A percentile compares a stretch with the other conserved stretches of the same genome.
Conservation (phyloP, 495 filamentous ascomycete genomes). For the Podospora pseudopauciseta region DNA sequence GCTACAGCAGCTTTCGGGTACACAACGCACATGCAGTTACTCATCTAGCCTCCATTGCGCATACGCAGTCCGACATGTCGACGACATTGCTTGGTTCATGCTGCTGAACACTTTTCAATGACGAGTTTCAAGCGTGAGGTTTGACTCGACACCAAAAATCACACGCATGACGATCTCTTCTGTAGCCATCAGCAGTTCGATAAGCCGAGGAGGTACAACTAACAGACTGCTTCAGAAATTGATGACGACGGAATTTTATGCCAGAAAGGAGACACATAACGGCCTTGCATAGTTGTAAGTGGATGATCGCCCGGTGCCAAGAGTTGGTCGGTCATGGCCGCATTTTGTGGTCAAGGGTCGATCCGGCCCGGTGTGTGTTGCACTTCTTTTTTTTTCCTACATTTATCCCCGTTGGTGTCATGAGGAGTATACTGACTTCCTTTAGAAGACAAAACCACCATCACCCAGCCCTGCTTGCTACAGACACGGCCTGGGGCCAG, state of each 20-base stretch:
- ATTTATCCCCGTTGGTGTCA: not conserved
- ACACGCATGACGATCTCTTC: not conserved
- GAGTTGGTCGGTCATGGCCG: constrained; percentile 20
- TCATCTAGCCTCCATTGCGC: not conserved
- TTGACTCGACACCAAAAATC: not conserved
- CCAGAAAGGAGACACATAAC: constrained; percentile 4
- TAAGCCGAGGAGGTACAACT: not conserved
- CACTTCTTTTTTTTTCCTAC: not conserved
- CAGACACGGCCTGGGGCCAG: not conserved
- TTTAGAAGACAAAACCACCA: not conserved
- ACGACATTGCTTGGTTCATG: not conserved
- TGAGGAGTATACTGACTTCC: not conserved
- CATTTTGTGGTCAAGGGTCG: constrained; percentile 14
- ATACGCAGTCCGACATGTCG: not conserved
- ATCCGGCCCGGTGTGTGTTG: constrained; percentile 5
- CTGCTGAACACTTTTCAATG: not conserved
- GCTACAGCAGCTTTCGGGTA: constrained; percentile 9
- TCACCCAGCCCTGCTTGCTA: not conserved
- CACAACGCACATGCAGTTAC: not conserved
- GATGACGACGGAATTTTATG: not conserved
- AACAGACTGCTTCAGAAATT: not conserved
- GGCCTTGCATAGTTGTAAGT: not conserved
- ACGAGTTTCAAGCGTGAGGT: not conserved
- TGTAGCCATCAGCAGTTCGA: not conserved
- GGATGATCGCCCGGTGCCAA: constrained; percentile 13